Conservation (phyloP, 2,329 filamentous ascomycete genomes). For the Colletotrichum sp. region DNA sequence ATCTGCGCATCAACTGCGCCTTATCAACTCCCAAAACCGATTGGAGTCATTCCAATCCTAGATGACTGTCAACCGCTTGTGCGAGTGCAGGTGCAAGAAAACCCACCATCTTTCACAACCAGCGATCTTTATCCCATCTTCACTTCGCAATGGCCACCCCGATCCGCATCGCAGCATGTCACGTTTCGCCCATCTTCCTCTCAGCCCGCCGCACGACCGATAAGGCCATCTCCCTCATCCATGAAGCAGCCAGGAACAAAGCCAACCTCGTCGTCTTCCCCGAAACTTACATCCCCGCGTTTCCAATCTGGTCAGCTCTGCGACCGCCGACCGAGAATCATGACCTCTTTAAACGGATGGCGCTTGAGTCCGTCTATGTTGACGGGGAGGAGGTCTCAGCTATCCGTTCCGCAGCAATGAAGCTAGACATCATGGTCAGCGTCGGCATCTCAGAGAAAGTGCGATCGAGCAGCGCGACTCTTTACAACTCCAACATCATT, state of each 20-base stretch:
- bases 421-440: slow-evolving; percentile 43
- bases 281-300: slow-evolving; percentile 56
- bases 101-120: accelerated
- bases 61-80: background rate
- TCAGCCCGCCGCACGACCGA: slow-evolving; percentile 47
- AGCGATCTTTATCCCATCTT: background rate
- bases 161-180: slow-evolving; percentile 36
- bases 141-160: background rate
- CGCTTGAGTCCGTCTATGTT: slow-evolving; percentile 44
- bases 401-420: slow-evolving; percentile 41
- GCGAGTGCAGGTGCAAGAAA: background rate
- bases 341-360: slow-evolving; percentile 50
- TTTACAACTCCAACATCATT: slow-evolving; percentile 57
- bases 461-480: slow-evolving; percentile 43
- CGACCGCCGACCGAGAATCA: slow-evolving; percentile 54
- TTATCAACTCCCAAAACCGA: background rate
- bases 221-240: slow-evolving; percentile 50
- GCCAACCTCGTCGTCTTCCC: slow-evolving; percentile 59
- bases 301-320: slow-evolving; percentile 55
- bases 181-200: slow-evolving; percentile 49
- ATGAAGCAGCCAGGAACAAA: slow-evolving; percentile 41
- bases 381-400: slow-evolving; percentile 49
- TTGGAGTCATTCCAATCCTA: background rate
- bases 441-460: slow-evolving; percentile 55
- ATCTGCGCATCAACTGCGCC: background rate